These are phyloP conservation scores for Capsicum baccatum DNA, from an alignment of 257 asterid species.

Conservation along the genomic window DNA sequence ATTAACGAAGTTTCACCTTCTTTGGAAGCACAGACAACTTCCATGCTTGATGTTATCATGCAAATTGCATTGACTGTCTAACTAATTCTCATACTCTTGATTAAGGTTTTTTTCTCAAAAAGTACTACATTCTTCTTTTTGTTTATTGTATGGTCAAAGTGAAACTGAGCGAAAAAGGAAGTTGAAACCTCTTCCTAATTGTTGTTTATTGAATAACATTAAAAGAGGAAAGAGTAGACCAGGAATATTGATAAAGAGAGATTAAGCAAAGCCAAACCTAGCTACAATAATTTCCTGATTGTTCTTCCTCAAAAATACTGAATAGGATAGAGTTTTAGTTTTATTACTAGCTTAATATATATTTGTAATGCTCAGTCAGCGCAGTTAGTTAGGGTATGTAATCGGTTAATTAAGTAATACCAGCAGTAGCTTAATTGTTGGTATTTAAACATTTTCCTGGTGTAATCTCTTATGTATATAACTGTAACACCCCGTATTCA, in stretches of 20 bases:
- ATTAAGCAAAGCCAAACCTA: not conserved
- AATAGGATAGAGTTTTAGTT: too few species aligned
- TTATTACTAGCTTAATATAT: too few species aligned
- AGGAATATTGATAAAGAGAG: not conserved
- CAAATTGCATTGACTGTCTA: conserved; percentile 17
- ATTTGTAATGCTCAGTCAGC: too few species aligned
- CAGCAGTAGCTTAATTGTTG: too few species aligned
- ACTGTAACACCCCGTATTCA: too few species aligned
- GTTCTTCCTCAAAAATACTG: not conserved
- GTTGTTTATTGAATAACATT: not conserved
- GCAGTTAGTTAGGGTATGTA: too few species aligned
- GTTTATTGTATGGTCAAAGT: not conserved
- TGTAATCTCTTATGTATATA: too few species aligned
- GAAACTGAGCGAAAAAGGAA: not conserved
- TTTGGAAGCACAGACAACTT: conserved; percentile 19
- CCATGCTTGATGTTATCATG: not conserved
- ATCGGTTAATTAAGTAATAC: too few species aligned
- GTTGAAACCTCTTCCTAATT: not conserved
- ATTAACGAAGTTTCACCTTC: conserved; percentile 28
- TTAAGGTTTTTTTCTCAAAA: not conserved
- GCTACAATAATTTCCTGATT: not conserved
- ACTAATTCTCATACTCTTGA: conserved; percentile 19
- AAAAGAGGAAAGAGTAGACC: not conserved
- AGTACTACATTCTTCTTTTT: not conserved
- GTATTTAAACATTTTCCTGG: too few species aligned